These are phyloP conservation scores for Ceratocystiopsis sp. DNA, from an alignment of 2,329 filamentous ascomycete genomes.

Conservation along the genomic window DNA sequence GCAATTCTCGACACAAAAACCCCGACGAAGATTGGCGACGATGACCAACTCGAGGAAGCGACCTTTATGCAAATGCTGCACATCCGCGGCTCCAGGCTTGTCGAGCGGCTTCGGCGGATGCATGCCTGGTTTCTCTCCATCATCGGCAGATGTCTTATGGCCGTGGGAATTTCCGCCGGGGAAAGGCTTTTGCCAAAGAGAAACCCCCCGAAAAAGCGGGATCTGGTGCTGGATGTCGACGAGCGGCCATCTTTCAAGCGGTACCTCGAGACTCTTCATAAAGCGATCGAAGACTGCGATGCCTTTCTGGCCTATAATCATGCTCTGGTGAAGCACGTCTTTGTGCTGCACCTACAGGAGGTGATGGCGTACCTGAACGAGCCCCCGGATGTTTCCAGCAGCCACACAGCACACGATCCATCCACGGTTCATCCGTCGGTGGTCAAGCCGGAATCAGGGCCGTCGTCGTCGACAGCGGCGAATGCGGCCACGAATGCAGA, in stretches of 20 bases:
- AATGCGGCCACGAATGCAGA: not conserved
- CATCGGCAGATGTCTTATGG: not conserved
- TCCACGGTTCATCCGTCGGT: too few species aligned
- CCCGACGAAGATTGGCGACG: too few species aligned
- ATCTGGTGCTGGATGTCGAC: not conserved
- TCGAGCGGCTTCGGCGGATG: too few species aligned
- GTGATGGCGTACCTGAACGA: constrained; percentile 29
- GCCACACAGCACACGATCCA: constrained; percentile 7
- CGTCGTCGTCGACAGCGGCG: too few species aligned
- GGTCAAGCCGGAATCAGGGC: too few species aligned
- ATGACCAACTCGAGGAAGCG: too few species aligned
- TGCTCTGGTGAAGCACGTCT: constrained; percentile 25
- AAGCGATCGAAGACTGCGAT: constrained; percentile 25
- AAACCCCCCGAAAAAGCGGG: not conserved
- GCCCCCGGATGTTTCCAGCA: constrained; percentile 13
- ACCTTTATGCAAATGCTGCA: too few species aligned
- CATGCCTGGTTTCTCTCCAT: too few species aligned
- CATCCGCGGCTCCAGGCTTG: too few species aligned
- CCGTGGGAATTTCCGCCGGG: not conserved
- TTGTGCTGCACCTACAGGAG: constrained; percentile 32
- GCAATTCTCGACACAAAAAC: too few species aligned
- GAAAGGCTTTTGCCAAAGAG: not conserved
- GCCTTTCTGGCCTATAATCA: constrained; percentile 18
- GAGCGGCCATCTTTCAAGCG: constrained; percentile 14
- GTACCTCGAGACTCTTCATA: constrained; percentile 22